Percentiles rank a stretch among this genome's conserved stretches.
Evolutionary conservation across 139 green algal species (phyloP).

Genomic region (Haematococcus lacustris): DNA sequence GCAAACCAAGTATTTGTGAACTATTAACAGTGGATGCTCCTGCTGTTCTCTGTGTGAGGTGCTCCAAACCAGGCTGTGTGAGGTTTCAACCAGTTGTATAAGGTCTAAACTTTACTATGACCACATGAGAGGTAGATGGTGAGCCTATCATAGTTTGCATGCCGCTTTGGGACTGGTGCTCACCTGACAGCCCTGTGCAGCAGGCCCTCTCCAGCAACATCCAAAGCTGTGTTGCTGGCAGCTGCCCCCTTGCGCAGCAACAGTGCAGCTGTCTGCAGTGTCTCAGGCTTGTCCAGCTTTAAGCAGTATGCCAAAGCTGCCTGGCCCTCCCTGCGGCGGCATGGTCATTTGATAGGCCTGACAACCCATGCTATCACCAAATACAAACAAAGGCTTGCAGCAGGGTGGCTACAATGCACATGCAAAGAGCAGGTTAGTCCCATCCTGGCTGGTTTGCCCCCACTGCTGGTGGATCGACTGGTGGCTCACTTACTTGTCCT

Average conservation of each 20-base stretch:
- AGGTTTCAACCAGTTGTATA: background rate
- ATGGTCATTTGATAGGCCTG: too few relatives aligned
- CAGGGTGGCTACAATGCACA: too few relatives aligned
- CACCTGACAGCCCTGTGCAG: slow-evolving; percentile 17
- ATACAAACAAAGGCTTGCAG: too few relatives aligned
- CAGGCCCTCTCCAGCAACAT: slow-evolving; percentile 10
- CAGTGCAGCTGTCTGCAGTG: slow-evolving; percentile 6
- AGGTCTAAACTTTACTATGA: background rate
- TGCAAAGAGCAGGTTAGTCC: too few relatives aligned
- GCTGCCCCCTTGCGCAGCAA: slow-evolving; percentile 7
- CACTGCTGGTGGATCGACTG: too few relatives aligned
- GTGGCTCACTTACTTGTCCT: too few relatives aligned
- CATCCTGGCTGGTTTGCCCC: too few relatives aligned
- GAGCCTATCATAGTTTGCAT: background rate
- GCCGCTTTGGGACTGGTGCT: background rate
- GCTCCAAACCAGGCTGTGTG: background rate
- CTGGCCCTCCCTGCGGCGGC: background rate
- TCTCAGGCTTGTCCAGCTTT: background rate
- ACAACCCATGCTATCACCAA: too few relatives aligned
- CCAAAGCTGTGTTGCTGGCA: slow-evolving; percentile 2
- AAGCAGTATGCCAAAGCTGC: slow-evolving; percentile 8
- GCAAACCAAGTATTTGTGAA: too few relatives aligned
- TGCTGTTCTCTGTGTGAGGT: too few relatives aligned
- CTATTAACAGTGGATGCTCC: too few relatives aligned
- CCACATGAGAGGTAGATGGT: background rate